Base-by-base conservation (phyloP, 1,139 yeast genomes). In the Hanseniaspora gamundiae region DNA sequence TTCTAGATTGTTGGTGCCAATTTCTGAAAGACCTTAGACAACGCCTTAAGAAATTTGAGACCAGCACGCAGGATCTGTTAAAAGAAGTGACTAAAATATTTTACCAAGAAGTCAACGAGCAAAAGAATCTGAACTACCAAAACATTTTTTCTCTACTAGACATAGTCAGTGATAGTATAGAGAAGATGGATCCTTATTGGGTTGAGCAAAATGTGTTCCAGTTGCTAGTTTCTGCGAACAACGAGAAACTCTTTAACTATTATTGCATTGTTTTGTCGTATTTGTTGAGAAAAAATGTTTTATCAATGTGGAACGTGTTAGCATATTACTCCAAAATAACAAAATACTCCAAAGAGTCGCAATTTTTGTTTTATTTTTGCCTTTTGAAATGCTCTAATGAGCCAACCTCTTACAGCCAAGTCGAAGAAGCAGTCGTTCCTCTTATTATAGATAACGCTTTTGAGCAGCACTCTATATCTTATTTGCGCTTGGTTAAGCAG, bases 261-360 rank as follows among this genome's bases (percentile, higher is more conserved):
- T 59, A 58, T 39, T 58, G 61, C 41, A 20, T 29, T 2, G 42
- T 57, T 22, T 58, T 56, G 1, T 48, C 50, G 42, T 53, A 43
- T 36, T 42, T 60, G 10, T 49, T 55, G 3, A 45, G 48, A 14
- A 42, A 43, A 20, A 48, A 52, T 35, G 49, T 47, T 8, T 45
- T 55, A 14, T 50, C 59, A 2, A 58, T 62, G 61, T 59, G 63
- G 64, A 48, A 57, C 2, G 53, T 58, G 33, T 46, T 52, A 19
- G 49, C 50, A 24, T 60, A 56, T 42, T 55, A 53, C 42, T 48
- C 48, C 5, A 42, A 58, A 33, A 48, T 49, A 5, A 46, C 47
- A 2, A 39, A 50, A 11, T 22, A 41, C 4, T 24, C 45, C 8
- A 44, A 49, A 8, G 44, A 46, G 7, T 24, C 28, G 4, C 27